Base-by-base conservation (phyloP, 2,329 filamentous ascomycete genomes). In the Diplodia sapinea region DNA sequence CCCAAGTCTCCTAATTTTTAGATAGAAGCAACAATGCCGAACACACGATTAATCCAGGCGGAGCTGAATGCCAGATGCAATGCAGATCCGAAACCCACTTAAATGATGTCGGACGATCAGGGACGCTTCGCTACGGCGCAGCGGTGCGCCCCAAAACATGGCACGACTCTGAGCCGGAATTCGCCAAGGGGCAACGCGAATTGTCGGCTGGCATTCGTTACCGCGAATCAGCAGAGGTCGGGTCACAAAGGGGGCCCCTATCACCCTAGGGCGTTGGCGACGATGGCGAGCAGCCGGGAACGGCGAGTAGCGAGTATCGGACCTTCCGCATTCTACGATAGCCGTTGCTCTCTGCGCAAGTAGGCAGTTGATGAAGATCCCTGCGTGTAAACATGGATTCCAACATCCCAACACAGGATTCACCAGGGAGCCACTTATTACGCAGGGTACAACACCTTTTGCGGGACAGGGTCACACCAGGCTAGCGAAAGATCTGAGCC, bases 141-240 rank as follows among this genome's bases (percentile, higher is more conserved):
- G 31, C 59, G 59, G 59, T 29, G 59, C 59, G 59, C 59, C 59
- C 50, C 59, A 63, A 62, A 63, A 63, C 59, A 63, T 63, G 23
- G 59, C 43, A 63, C 31, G 29, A 51, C 59, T 36, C 43, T 40
- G 26, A 29, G 47, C 59, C 47, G 47, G 59, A 29, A 51, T 63
- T 63, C 59, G 47, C 59, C 59, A 62, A 50, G 47, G 59, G 59
- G 47, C 12, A 51, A 38, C 59, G 50, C 47, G 59, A 63, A 49
- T 15, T 17, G 29, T 63, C 59, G 47, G 59, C 29, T 38, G 47
- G 47, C 38, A 51, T 63, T 20, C 36, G 59, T 51, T 29, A 40
- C 47, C 29, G 31, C 12, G 31, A 17, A 50, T 62, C 57, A 62
- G 31, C 59, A 63, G 59, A 63, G 47, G n/a, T 51, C 47, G 59